These are phyloP conservation scores for Powellomyces hirtus DNA, from an alignment of 192 early-diverging fungal species.

Conservation along the genomic window DNA sequence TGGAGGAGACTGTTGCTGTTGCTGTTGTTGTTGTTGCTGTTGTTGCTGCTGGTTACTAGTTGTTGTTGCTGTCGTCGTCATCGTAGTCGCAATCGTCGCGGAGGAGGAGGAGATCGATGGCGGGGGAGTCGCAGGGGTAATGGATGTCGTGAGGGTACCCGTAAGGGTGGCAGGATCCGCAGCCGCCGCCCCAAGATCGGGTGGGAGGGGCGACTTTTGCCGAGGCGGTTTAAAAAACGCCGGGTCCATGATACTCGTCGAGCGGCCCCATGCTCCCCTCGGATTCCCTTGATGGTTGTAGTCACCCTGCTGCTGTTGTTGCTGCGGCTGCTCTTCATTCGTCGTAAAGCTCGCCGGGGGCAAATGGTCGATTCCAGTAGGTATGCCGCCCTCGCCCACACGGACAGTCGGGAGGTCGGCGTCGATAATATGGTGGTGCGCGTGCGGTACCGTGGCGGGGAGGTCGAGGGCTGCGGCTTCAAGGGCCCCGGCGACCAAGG, in stretches of 20 bases:
- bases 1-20: too few species aligned
- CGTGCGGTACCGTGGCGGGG: too few species aligned
- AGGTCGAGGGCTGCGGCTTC: neutral
- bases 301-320: neutral
- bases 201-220: neutral
- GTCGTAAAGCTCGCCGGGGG: neutral
- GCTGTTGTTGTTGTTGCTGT: too few species aligned
- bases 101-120: too few species aligned
- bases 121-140: too few species aligned
- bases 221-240: constrained; percentile 7
- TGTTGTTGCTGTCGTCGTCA: too few species aligned
- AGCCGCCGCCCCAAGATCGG: too few species aligned
- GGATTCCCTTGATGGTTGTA: neutral
- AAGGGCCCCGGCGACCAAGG: neutral
- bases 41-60: too few species aligned
- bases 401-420: neutral
- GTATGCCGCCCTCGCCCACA: neutral
- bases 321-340: neutral
- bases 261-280: neutral
- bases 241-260: constrained; percentile 3
- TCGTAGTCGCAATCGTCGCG: too few species aligned
- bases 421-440: neutral
- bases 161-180: too few species aligned
- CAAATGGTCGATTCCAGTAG: neutral
- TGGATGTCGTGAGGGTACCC: too few species aligned